Conservation (phyloP, 208 protist genomes). For the Trypanosoma theileri region DNA sequence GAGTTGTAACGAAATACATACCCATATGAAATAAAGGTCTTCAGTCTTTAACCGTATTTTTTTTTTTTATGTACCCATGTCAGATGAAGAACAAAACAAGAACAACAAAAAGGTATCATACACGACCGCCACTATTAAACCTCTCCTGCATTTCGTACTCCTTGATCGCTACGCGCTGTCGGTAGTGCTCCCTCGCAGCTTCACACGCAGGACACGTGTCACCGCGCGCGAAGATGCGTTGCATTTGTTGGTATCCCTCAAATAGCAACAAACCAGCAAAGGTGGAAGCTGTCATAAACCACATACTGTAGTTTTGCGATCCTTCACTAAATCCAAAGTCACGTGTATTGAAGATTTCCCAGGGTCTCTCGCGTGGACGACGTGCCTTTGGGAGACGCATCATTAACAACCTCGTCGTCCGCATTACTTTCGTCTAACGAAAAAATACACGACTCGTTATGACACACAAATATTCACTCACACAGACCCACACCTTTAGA, state of each 20-base stretch:
- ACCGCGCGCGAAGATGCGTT: conserved; percentile 62
- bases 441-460: background rate
- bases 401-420: conserved; percentile 25
- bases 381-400: conserved; percentile 81
- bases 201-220: conserved; percentile 87
- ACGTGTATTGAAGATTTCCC: conserved; percentile 87
- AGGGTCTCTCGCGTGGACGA: conserved; percentile 81
- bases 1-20: too few species aligned
- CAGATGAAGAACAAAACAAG: conserved; percentile 6
- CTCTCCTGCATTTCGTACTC: conserved; percentile 49
- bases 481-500: background rate
- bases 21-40: too few species aligned
- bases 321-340: conserved; percentile 87
- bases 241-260: conserved; percentile 71
- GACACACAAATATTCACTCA: background rate
- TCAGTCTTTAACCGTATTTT: too few species aligned
- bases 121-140: background rate
- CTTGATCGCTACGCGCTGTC: conserved; percentile 60
- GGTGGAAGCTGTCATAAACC: conserved; percentile 45
- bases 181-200: conserved; percentile 78
- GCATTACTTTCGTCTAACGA: conserved; percentile 39
- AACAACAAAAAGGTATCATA: conserved; percentile 3
- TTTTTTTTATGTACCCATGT: conserved; percentile 3
- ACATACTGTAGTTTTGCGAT: conserved; percentile 87
- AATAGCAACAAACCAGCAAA: conserved; percentile 45